phyloP scores from a whole-genome alignment of 148 eudicot genomes.

The Rhododendron ferrugineum region DNA sequence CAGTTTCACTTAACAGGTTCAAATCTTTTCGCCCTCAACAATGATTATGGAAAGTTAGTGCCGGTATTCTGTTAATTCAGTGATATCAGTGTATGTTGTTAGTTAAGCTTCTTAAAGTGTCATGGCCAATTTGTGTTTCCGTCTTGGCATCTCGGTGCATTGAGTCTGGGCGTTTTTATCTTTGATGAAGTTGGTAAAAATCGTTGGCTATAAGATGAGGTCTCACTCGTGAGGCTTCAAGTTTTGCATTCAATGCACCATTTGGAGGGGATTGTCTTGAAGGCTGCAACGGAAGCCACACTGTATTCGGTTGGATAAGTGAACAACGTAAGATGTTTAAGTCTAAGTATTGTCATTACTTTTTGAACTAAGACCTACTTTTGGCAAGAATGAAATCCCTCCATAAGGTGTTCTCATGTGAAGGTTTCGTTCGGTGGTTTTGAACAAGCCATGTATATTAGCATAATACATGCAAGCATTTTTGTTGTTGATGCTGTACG shows the following conservation, averaged over 20 bases:
- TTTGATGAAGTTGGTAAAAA: neutral
- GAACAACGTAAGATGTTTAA: neutral
- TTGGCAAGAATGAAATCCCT: neutral
- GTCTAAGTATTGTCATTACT: neutral
- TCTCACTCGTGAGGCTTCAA: neutral
- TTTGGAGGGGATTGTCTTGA: neutral
- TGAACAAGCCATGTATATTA: neutral
- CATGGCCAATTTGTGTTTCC: neutral
- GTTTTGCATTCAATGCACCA: neutral
- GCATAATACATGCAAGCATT: neutral
- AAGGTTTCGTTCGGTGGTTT: neutral
- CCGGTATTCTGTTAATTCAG: neutral
- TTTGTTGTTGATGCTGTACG: neutral
- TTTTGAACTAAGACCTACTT: neutral
- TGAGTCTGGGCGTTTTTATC: neutral
- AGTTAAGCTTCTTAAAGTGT: neutral
- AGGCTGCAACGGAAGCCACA: neutral
- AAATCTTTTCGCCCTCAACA: neutral
- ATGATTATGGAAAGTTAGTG: neutral
- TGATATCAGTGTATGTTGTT: neutral
- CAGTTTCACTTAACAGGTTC: conserved; percentile 92
- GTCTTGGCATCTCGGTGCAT: neutral
- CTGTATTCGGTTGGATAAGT: neutral
- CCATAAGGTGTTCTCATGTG: neutral
- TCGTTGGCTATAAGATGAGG: neutral